Evolutionary conservation across 75 land plant species (phyloP).

Genomic region (Sequoia sempervirens): DNA sequence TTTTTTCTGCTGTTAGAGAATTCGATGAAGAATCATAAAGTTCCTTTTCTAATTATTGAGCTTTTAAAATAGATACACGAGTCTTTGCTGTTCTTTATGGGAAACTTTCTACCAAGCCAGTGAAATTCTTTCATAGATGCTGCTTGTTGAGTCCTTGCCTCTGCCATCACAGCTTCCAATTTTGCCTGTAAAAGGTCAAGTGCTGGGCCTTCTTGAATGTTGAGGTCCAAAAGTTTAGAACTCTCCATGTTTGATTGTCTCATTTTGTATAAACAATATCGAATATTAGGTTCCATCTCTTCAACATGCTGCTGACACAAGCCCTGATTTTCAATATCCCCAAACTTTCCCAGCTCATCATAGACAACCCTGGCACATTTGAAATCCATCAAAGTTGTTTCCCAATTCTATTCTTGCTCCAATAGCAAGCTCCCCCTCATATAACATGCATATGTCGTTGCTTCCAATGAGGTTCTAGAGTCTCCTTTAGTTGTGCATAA

Average conservation of each 20-base stretch:
- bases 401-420: slow-evolving; percentile 90
- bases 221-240: slow-evolving; percentile 69
- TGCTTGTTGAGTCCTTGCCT: slow-evolving; percentile 83
- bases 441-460: slow-evolving; percentile 95
- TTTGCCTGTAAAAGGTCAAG: slow-evolving; percentile 84
- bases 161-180: slow-evolving; percentile 91
- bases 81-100: slow-evolving; percentile 89
- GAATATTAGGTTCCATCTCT: slow-evolving; percentile 85
- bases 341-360: slow-evolving; percentile 96
- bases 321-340: slow-evolving; percentile 88
- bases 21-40: no score
- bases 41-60: no score
- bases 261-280: slow-evolving; percentile 83
- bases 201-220: no score
- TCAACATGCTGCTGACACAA: slow-evolving; percentile 92
- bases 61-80: slow-evolving; percentile 77
- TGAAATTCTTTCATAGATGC: slow-evolving; percentile 75
- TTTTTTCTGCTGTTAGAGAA: no score
- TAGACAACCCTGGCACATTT: slow-evolving; percentile 88
- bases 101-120: slow-evolving; percentile 90
- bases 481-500: slow-evolving; percentile 85
- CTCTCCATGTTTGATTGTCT: slow-evolving; percentile 63
- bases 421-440: slow-evolving; percentile 85
- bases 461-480: slow-evolving; percentile 87
- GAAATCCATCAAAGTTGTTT: slow-evolving; percentile 71